phyloP scores from a whole-genome alignment of 805 yeast genomes.

The Suhomyces sp. region DNA sequence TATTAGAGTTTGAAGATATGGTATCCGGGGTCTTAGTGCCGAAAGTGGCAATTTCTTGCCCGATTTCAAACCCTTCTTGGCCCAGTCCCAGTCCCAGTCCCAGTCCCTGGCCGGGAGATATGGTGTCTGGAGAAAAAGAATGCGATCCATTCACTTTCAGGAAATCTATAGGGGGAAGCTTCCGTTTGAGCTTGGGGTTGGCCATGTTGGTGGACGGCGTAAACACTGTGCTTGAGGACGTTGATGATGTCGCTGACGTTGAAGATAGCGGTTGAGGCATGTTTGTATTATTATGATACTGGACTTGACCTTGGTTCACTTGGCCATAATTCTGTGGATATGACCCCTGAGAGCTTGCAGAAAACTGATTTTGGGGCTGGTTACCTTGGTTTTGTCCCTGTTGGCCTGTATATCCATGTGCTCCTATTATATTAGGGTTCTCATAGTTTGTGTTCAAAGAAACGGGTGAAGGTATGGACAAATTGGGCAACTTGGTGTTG shows the following conservation, averaged over 20 bases:
- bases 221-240: constrained; percentile 6
- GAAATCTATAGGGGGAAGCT: constrained; percentile 46
- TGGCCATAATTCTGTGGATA: constrained; percentile 1
- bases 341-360: neutral
- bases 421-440: neutral
- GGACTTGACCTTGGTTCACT: constrained; percentile 11
- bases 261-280: constrained; percentile 1
- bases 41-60: no score
- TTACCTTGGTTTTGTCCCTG: neutral
- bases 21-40: neutral
- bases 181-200: constrained; percentile 23
- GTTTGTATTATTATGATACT: neutral
- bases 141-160: constrained; percentile 22
- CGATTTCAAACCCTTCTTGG: no score
- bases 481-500: constrained; percentile 22
- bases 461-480: constrained; percentile 29
- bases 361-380: neutral
- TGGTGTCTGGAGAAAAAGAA: constrained; percentile 4
- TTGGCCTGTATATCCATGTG: neutral
- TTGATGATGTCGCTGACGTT: constrained; percentile 5
- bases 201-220: constrained; percentile 6
- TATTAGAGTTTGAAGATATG: neutral
- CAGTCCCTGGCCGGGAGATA: neutral
- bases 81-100: no score
- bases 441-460: neutral